Conservation (phyloP, 2,329 filamentous ascomycete genomes). For the Colletotrichum eleusines region DNA sequence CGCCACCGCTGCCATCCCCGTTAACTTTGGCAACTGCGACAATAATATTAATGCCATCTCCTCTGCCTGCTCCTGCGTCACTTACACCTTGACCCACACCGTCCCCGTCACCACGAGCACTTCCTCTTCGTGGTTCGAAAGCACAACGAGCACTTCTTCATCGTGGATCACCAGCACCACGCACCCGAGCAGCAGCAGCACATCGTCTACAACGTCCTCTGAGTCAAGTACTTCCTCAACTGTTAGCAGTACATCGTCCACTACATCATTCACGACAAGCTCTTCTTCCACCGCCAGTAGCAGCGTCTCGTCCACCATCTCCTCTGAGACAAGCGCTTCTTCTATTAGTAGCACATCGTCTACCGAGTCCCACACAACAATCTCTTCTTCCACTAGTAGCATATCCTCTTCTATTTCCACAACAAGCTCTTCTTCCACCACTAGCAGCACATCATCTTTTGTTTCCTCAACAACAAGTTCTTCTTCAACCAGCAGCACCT, state of each 20-base stretch:
- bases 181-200: no score
- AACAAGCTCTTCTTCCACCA: not conserved
- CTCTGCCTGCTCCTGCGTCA: slow-evolving; percentile 55
- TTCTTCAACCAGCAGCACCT: no score
- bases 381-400: not conserved
- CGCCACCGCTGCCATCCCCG: slow-evolving; percentile 47
- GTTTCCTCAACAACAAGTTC: no score
- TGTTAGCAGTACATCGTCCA: no score
- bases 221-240: no score
- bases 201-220: no score
- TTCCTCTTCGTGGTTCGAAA: slow-evolving; percentile 1
- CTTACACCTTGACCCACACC: slow-evolving; percentile 45
- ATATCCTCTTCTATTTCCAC: not conserved
- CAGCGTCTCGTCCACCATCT: no score
- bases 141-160: not conserved
- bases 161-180: not conserved
- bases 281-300: not conserved
- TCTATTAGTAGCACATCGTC: no score
- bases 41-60: slow-evolving; percentile 43
- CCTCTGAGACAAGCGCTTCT: no score
- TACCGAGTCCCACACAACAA: no score
- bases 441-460: no score
- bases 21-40: slow-evolving; percentile 49
- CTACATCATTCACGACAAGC: no score
- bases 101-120: slow-evolving; percentile 20